Evolutionary conservation across 495 filamentous ascomycete genomes (phyloP).

Genomic region (Hypoxylon perforatum): DNA sequence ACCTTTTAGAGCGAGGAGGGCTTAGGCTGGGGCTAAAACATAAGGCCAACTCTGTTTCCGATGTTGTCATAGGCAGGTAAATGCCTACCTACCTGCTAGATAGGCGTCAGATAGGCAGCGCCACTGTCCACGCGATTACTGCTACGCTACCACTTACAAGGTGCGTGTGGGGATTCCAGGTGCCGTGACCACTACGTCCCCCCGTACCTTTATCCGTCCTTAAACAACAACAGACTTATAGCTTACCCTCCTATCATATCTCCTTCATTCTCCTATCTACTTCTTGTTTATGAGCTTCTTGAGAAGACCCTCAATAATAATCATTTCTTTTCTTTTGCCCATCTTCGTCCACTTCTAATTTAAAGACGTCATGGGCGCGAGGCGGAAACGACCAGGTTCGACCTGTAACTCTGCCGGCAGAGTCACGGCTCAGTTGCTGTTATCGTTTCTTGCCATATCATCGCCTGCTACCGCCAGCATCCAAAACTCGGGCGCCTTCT

Average conservation of each 20-base stretch:
- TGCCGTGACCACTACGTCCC: slow-evolving; percentile 30
- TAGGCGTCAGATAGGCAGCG: slow-evolving; percentile 19
- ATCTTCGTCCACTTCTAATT: slow-evolving; percentile 37
- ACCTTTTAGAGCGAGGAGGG: slow-evolving; percentile 5
- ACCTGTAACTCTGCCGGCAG: slow-evolving; percentile 63
- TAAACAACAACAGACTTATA: slow-evolving; percentile 21
- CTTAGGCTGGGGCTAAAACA: neutral
- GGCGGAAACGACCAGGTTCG: slow-evolving; percentile 49
- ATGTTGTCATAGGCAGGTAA: slow-evolving; percentile 25
- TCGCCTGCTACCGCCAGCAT: slow-evolving; percentile 50
- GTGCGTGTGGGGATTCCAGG: slow-evolving; percentile 30
- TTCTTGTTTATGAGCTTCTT: slow-evolving; percentile 6
- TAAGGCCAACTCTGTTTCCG: slow-evolving; percentile 19
- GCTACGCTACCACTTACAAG: neutral
- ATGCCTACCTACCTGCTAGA: no score
- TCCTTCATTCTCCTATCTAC: slow-evolving; percentile 8
- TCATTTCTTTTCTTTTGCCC: slow-evolving; percentile 35
- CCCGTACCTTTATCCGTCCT: slow-evolving; percentile 23
- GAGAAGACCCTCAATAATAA: neutral
- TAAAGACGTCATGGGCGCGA: slow-evolving; percentile 53
- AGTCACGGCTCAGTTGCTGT: slow-evolving; percentile 68
- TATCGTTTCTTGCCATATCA: slow-evolving; percentile 71
- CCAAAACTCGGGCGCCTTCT: slow-evolving; percentile 43
- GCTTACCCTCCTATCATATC: slow-evolving; percentile 28
- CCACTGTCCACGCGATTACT: slow-evolving; percentile 36